Evolutionary conservation across 805 yeast species (phyloP).

Genomic region (Barnettozyma populi): DNA sequence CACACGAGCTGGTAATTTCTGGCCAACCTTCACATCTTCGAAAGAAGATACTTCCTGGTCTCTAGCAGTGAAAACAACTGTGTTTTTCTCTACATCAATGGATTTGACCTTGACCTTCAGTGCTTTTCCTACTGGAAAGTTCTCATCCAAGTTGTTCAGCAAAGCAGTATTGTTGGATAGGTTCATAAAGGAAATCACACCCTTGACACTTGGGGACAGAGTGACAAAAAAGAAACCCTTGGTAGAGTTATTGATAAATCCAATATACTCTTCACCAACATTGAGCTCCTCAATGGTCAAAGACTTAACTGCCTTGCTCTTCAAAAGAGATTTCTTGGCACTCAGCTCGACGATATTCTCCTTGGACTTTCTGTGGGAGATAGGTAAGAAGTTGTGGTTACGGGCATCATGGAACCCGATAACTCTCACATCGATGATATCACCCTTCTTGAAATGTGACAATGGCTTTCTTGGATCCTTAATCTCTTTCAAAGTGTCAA

Average conservation of each 20-base stretch:
- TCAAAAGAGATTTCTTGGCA: constrained; percentile 39
- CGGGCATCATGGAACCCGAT: constrained; percentile 74
- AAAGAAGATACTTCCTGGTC: constrained; percentile 35
- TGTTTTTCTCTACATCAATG: constrained; percentile 47
- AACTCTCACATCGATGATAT: constrained; percentile 53
- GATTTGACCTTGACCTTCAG: constrained; percentile 50
- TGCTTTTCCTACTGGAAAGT: constrained; percentile 70
- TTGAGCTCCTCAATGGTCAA: constrained; percentile 38
- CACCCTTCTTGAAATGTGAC: constrained; percentile 51
- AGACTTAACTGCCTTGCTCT: constrained; percentile 23
- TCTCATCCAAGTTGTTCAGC: constrained; percentile 44
- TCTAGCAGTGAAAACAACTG: constrained; percentile 47
- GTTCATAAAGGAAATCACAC: constrained; percentile 61
- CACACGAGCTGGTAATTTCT: constrained; percentile 56
- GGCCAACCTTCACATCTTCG: constrained; percentile 49
- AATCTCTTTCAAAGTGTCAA: constrained; percentile 48
- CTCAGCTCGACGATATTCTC: constrained; percentile 62
- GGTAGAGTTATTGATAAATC: constrained; percentile 60
- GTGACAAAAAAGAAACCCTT: constrained; percentile 63
- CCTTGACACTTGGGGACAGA: constrained; percentile 62
- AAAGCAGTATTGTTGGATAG: constrained; percentile 47
- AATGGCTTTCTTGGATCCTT: constrained; percentile 55
- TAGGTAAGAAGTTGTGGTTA: constrained; percentile 61
- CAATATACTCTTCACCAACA: constrained; percentile 47
- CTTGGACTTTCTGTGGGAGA: constrained; percentile 52